A percentile compares a stretch with the other conserved stretches of the same genome.
Conservation (phyloP, 352 stramenopile species). For the Globisporangium parvum region DNA sequence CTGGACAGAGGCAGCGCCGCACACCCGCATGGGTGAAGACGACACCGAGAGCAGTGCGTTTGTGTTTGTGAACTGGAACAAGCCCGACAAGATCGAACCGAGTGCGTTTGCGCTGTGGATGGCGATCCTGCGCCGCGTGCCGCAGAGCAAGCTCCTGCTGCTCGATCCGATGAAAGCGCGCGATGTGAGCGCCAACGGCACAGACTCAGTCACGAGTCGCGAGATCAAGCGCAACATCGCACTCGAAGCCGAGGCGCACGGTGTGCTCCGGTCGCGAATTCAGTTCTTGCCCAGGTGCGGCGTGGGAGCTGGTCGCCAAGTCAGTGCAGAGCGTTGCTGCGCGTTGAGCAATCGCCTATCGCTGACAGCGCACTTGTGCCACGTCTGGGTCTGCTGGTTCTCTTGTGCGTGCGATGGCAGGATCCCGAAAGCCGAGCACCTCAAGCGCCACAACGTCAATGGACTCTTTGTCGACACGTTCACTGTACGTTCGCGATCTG, state of each 20-base stretch:
- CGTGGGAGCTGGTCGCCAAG: not conserved
- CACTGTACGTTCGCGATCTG: constrained; percentile 25
- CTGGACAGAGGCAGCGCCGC: constrained; percentile 8
- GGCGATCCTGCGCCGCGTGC: constrained; percentile 49
- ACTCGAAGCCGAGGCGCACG: constrained; percentile 40
- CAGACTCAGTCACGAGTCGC: constrained; percentile 14
- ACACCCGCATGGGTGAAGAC: constrained; percentile 1
- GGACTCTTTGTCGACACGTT: constrained; percentile 92
- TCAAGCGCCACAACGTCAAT: constrained; percentile 55
- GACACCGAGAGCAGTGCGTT: constrained; percentile 15
- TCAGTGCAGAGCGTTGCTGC: not conserved
- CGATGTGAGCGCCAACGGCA: not conserved
- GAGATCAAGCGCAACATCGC: constrained; percentile 45
- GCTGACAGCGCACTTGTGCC: not conserved
- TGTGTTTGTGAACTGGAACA: constrained; percentile 87
- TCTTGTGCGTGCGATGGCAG: constrained; percentile 14
- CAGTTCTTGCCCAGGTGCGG: constrained; percentile 45
- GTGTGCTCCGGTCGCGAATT: constrained; percentile 40
- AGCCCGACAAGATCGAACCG: constrained; percentile 79
- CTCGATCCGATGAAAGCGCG: constrained; percentile 32
- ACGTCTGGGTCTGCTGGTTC: too few relatives aligned
- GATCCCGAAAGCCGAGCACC: constrained; percentile 69
- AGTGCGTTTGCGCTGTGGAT: constrained; percentile 69
- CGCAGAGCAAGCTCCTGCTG: constrained; percentile 47
- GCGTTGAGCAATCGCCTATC: not conserved